Base-by-base conservation (phyloP, 2,329 filamentous ascomycete species). In the Fusarium kyushuense region DNA sequence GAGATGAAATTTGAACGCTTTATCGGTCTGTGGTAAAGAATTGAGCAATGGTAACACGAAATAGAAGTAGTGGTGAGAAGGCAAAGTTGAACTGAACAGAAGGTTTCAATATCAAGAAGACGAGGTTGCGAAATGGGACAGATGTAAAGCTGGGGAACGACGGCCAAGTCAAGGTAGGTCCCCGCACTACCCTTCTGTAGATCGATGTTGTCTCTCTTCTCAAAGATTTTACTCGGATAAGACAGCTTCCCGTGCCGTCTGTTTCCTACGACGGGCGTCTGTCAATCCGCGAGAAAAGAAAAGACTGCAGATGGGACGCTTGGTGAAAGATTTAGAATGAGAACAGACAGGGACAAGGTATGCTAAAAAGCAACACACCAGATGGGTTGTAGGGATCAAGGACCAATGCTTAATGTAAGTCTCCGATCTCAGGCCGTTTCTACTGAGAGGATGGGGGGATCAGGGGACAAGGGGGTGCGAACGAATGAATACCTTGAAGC, bases 181-280 rank as follows among this genome's bases (percentile, higher is more conserved):
- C 72, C 72, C 72, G 70, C 72, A 72, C 59, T 65, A 27, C 61
- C 61, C 48, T 54, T 54, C 35, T 54, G 35, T 43, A 54, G 52
- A 63, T 55, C 36, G 64, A 63, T 46, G 72, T 74, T 74, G 67
- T 74, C 72, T 74, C 72, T 74, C 72, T 65, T 74, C 72, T 63
- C 65, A 58, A 53, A 49, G 45, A 30, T 64, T 69, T 65, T 60
- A 67, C 63, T 70, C 67, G 65, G 63, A 53, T 59, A 49, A 70
- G 58, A 64, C 48, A 68, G 67, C 60, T 69, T 64, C 46, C 62
- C 57, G 61, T 69, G 70, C 61, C 60, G 63, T 58, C 58, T 58
- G 56, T 65, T 55, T 62, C 55, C 61, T 41, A 59, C 67, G 72
- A 72, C 59, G 58, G 67, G 66, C 57, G 72, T 54, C 70, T 65